Base-by-base conservation (phyloP, 352 stramenopile genomes). In the Pythium insidiosum region DNA sequence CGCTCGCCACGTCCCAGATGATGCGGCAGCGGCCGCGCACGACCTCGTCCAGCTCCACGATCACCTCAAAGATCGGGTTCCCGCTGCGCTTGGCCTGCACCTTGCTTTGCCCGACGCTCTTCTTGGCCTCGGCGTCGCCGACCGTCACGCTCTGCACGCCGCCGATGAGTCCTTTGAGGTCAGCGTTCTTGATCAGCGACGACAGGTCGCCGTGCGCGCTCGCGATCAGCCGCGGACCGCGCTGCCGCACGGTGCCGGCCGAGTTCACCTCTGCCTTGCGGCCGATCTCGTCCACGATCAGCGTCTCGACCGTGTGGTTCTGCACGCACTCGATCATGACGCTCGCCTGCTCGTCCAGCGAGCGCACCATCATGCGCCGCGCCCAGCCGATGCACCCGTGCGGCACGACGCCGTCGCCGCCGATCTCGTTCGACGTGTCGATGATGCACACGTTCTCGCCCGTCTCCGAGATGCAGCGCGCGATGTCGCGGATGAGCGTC, bases 291-390 rank as follows among this genome's bases (percentile, higher is more conserved):
- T 97, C 86, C 37, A 96, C 73, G 23, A 96, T 76, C 33, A 96
- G 70, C 20, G 75, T 87, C 42, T 83, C 47, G 15, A 92, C 84
- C 7, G 82, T 94, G 59, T 96, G 80, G 54, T 96, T 95, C 48
- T 96, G 84, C 20, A 95, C 76, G 40, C 73, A 89, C 65, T 96
- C 84, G 36, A 92, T 65, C 84, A 96, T 96, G 3, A 93, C 68
- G 16, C 55, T 46, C 15, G 59, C 64, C 58, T 93, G 83, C 7
- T 68, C 56, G 29, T 85, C 62, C 1, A 92, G 52, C n/a, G 60
- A 73, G 24, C 48, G 49, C 12, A 96, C 83, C 76, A 92, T 90
- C 70, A 95, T 87, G 23, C 83, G 75, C 24, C 81, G 45, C 21
- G 81, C 67, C 39, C 55, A 67, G n/a, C 82, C 83, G 31, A 94